Evolutionary conservation across 2,329 filamentous ascomycete genomes (phyloP), one percentile per base, ranked within the genome.

Genomic region (Hypoxylon sp.): DNA sequence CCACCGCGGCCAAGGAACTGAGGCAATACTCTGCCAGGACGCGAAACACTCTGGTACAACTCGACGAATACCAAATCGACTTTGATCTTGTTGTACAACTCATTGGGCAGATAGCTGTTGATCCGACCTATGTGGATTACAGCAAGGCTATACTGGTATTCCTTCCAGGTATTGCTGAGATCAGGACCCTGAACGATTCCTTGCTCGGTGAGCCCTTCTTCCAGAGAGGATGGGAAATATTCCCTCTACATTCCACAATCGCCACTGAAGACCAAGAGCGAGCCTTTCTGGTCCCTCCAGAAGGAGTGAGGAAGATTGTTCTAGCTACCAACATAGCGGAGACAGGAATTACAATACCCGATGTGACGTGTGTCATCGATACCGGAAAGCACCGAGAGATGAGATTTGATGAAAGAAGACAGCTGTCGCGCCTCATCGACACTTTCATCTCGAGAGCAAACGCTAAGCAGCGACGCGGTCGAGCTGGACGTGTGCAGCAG

Each of bases 301-400:
- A 79, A 2, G 93, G 93, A 0, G 79, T 86, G 48, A 83, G 92
- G 57, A 99, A 99, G 74, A 94, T 99, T 58, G 93, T 99, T 2
- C 81, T 99, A 45, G 92, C 94, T 1, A 99, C 94, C 9, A 99
- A 99, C 67, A 99, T 99, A 69, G 94, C 94, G 3, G 94, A 99
- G 71, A 99, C 94, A 0, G 94, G 94, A 75, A 96, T 99, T 67
- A 99, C 94, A 0, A 99, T 99, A 60, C 94, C 94, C 1, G 94
- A 99, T 68, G 90, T 99, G 20, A 97, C 94, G 0, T 96, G 92
- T 63, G 94, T 99, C 34, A 89, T 99, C 51, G 94, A 99, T 70
- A 92, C 91, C 0, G 94, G 94, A 48, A 97, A 96, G 71, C 93
- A 97, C 71, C 91, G 95, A 60, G 93, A 96, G 71, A 97, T 97